These are phyloP conservation scores for Curvularia sp. DNA, from an alignment of 2,329 filamentous ascomycete species.

Conservation along the genomic window DNA sequence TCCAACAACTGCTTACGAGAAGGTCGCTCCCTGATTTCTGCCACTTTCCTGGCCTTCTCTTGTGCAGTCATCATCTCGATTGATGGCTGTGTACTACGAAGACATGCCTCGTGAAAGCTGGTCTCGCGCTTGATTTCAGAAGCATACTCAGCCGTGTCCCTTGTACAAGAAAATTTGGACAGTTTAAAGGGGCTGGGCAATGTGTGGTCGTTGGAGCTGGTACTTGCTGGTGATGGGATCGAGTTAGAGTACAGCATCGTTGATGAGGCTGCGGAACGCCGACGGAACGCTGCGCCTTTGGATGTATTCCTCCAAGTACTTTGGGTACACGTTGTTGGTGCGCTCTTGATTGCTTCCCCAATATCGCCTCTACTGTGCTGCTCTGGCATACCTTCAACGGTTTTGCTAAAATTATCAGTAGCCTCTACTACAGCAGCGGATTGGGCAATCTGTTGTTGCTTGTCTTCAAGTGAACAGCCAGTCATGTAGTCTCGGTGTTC, in stretches of 20 bases:
- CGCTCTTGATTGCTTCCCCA: constrained; percentile 5
- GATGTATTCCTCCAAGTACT: background rate
- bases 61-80: constrained; percentile 29
- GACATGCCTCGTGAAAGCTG: constrained; percentile 20
- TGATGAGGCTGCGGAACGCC: background rate
- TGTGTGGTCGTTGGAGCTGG: background rate
- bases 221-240: background rate
- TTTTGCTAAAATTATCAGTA: background rate
- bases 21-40: constrained; percentile 41
- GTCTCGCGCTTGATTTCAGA: constrained; percentile 7
- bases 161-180: background rate
- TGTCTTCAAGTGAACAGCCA: background rate
- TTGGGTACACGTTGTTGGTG: background rate
- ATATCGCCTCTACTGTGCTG: background rate
- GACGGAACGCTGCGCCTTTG: background rate
- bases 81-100: constrained; percentile 8
- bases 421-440: background rate
- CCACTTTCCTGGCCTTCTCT: constrained; percentile 33
- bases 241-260: background rate
- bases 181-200: constrained; percentile 17
- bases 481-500: constrained; percentile 8
- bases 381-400: background rate
- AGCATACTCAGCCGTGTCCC: background rate
- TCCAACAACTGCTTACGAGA: constrained; percentile 46
- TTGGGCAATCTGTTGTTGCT: background rate